Evolutionary conservation across 2,329 filamentous ascomycete species (phyloP).

Genomic region (Zasmidium cellare): DNA sequence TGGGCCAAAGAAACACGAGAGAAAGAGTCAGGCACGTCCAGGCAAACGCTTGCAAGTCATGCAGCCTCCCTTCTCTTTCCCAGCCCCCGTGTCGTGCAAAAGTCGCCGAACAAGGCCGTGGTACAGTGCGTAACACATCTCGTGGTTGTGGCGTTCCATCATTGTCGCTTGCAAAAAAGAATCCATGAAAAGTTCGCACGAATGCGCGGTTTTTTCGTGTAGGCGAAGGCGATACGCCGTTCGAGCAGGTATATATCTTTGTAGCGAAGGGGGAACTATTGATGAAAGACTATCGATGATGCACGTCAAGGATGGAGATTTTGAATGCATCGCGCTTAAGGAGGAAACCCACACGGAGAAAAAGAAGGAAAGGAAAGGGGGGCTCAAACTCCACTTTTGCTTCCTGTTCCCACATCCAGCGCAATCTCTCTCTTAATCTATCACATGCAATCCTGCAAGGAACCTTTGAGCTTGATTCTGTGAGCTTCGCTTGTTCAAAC

Average conservation of each 20-base stretch:
- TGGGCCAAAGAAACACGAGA: not conserved
- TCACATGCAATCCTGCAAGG: not conserved
- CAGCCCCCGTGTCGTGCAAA: not conserved
- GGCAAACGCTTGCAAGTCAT: not conserved
- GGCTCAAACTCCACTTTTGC: not conserved
- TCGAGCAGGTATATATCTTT: not conserved
- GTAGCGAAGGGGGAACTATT: not conserved
- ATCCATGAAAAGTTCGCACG: not conserved
- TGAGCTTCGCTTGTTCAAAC: not conserved
- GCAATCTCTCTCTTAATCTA: slow-evolving; percentile 8
- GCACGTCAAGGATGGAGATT: not conserved
- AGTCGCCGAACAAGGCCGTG: not conserved
- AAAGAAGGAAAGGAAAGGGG: not conserved
- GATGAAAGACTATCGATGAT: not conserved
- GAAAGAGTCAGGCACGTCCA: not conserved
- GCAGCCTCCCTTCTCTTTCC: too few relatives aligned
- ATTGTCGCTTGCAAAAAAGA: slow-evolving; percentile 2
- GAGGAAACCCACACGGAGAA: not conserved
- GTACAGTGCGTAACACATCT: not conserved
- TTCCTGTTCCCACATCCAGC: not conserved
- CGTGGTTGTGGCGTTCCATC: slow-evolving; percentile 1
- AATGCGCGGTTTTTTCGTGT: not conserved
- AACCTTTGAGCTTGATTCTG: not conserved
- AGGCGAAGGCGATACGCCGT: not conserved
- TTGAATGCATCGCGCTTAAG: not conserved